Conservation (phyloP, 257 asterid species). For the Rauvolfia tetraphylla region DNA sequence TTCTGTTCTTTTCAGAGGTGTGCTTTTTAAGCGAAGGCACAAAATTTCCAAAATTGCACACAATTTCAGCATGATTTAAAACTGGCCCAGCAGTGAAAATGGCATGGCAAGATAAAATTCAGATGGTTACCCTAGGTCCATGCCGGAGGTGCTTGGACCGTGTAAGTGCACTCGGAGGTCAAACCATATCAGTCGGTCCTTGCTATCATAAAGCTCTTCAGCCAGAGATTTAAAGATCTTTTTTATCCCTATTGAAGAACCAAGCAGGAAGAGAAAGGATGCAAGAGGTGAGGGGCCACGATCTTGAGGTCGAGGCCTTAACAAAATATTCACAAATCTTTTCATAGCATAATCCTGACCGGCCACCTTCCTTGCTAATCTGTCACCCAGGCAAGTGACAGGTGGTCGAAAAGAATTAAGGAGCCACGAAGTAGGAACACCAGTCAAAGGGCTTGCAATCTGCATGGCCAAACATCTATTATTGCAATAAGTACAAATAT, state of each 20-base stretch:
- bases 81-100: too few species aligned
- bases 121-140: too few species aligned
- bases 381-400: background rate
- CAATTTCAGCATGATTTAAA: too few species aligned
- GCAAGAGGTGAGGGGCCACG: background rate
- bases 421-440: background rate
- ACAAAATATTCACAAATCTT: background rate
- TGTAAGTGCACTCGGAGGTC: background rate
- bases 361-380: background rate
- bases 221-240: background rate
- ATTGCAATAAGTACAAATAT: too few species aligned
- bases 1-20: too few species aligned
- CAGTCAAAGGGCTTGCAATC: background rate
- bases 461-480: background rate
- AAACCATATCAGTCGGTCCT: background rate
- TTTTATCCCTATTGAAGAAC: background rate
- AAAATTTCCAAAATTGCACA: too few species aligned
- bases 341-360: too few species aligned
- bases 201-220: background rate
- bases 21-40: too few species aligned
- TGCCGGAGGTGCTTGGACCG: background rate
- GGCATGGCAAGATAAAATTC: too few species aligned
- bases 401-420: background rate
- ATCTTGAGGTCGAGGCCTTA: background rate
- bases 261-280: background rate